Evolutionary conservation across 139 green algal species (phyloP), one percentile per base, ranked within the genome.

Genomic region (Pleodorina starrii): DNA sequence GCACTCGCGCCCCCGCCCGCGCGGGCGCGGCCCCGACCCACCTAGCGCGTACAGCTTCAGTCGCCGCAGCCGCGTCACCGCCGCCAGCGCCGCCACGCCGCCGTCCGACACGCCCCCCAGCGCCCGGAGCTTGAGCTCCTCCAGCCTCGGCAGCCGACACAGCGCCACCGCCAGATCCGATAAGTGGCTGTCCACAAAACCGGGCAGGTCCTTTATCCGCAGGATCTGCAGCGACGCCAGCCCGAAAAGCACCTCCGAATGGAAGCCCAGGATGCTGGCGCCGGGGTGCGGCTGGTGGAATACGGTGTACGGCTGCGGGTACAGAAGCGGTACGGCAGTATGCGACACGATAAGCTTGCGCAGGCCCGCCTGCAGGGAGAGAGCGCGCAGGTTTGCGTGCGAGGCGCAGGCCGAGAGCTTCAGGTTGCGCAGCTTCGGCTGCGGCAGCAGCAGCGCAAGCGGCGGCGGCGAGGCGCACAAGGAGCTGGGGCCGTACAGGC

Each of bases 361-460:
- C 3, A 89, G 69, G 9, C 69, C 69, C 17, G 48, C 2, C 84
- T 83, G 84, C 7, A 11, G 12, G 21, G 35, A 38, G 19, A 89
- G 69, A 35, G 84, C 84, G 69, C 69, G 84, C 84, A 89, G 69
- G 84, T 89, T 82, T 23, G 48, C 69, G 69, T 72, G 48, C n/a
- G 69, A 83, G 27, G 84, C 84, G 69, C 69, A 89, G 36, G 84
- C 84, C 36, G 84, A 89, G 25, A 89, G 84, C 84, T 89, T 89
- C 9, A 89, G 84, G 69, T 73, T 54, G 7, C 36, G 68, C 25
- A 89, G 84, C 35, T 46, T 48, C 25, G 84, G 84, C 84, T 89
- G 84, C 25, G 84, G 84, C 48, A 89, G 84, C 69, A 89, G 69
- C 36, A 89, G 84, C 38, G 69, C 68, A 35, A 89, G 84, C 69